Base-by-base conservation (phyloP, 2,329 filamentous ascomycete species). In the Colletotrichum cordylinicola region DNA sequence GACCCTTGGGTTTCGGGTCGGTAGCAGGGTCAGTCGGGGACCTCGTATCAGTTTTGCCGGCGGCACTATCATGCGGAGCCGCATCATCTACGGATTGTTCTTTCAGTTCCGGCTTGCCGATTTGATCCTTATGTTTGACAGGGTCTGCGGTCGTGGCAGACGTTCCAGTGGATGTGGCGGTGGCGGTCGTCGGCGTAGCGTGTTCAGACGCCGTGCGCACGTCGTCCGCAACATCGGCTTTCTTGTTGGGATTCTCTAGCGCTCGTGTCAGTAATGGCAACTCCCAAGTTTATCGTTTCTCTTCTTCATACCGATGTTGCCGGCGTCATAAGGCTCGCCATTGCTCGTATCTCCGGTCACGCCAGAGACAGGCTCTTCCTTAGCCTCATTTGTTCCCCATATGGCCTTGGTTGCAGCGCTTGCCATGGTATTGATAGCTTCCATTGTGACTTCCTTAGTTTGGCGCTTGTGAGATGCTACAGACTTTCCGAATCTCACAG, bases 281-380 rank as follows among this genome's bases (percentile, higher is more conserved):
- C 21, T 37, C 8, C 5, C 35, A 16, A 43, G 31, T 70, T 18
- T 16, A 56, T 35, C 27, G 29, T 9, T 21, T 7, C 18, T 16
- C 13, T 15, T 48, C 4, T 21, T 18, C 81, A 56, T 90, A 87
- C 91, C 89, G n/a, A 91, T 85, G 83, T 97, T 97, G 65, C 95
- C 95, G 74, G 92, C 91, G 81, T 97, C 95, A 80, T 93, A 98
- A 0, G 95, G 95, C 82, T 96, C 93, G 15, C 90, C 91, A 58
- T 88, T 88, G 29, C 89, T 89, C 6, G 94, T 93, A 82, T 93
- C 87, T 52, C 95, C 95, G 73, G 89, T 86, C 67, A 91, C 86
- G 27, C 95, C 95, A 24, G 94, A 94, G 60, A 96, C 83, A 21
- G 95, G 95, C 85, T 98, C 95, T 62, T 85, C 82, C 61, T 82